phyloP scores from a whole-genome alignment of 306 rosid species.

The Luffa aegyptiaca region DNA sequence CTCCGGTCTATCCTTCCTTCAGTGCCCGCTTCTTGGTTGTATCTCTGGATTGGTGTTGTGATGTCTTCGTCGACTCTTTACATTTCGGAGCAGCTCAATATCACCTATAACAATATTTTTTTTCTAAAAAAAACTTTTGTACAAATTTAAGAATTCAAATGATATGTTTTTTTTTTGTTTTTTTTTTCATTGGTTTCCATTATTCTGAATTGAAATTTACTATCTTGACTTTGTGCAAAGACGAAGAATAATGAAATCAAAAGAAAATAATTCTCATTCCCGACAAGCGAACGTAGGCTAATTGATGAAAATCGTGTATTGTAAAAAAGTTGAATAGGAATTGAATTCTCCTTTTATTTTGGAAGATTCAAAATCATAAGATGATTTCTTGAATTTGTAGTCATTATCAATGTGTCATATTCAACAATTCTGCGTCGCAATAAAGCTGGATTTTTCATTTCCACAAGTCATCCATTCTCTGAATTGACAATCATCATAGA shows the following conservation, averaged over 20 bases:
- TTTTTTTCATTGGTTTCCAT: no score
- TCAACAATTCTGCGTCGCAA: neutral
- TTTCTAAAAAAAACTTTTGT: no score
- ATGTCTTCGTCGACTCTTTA: no score
- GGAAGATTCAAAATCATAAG: constrained; percentile 1
- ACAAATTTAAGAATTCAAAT: no score
- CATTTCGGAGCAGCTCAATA: no score
- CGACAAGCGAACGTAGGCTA: neutral
- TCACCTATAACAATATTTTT: no score
- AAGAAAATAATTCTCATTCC: neutral
- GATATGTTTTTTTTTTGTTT: no score
- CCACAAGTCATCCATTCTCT: neutral
- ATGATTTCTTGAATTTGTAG: neutral
- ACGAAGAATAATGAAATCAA: neutral
- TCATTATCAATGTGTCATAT: neutral
- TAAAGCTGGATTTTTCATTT: neutral
- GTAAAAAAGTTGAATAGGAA: neutral
- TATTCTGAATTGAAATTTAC: no score
- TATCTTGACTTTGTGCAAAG: neutral
- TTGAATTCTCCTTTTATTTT: neutral
- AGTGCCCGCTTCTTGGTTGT: no score
- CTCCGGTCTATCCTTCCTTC: no score
- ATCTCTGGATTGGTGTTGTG: no score
- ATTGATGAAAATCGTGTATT: neutral
- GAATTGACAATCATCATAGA: neutral